A percentile compares a stretch with the other conserved stretches of the same genome.
These are phyloP conservation scores for Lecanicillium sp. DNA, from an alignment of 2,329 filamentous ascomycete genomes.

Conservation along the genomic window DNA sequence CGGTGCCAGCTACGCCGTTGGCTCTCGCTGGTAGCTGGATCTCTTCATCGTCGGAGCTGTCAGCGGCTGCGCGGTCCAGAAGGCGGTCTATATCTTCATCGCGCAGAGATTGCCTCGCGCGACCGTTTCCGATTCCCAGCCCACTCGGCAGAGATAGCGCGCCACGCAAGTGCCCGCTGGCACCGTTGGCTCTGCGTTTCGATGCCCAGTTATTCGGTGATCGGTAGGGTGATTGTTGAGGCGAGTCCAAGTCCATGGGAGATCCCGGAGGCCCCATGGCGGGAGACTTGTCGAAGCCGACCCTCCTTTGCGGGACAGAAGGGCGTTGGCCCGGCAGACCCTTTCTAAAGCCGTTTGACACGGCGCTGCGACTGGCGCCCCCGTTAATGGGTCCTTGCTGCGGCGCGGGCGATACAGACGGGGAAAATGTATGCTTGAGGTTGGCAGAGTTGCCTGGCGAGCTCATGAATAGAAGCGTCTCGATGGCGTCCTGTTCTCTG, in stretches of 20 bases:
- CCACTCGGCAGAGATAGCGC: constrained; percentile 45
- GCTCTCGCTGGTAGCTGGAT: constrained; percentile 41
- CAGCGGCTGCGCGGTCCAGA: constrained; percentile 47
- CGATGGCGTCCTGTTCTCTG: constrained; percentile 75
- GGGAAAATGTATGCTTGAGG: constrained; percentile 50
- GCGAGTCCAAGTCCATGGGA: constrained; percentile 43
- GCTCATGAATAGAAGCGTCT: constrained; percentile 76
- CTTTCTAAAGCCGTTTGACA: constrained; percentile 47
- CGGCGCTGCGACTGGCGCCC: constrained; percentile 24
- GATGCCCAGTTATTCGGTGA: constrained; percentile 32
- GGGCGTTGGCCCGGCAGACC: constrained; percentile 45
- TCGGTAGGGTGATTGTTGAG: constrained; percentile 21
- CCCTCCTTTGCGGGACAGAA: constrained; percentile 35
- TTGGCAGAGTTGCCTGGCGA: constrained; percentile 67
- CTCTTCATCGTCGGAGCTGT: constrained; percentile 53
- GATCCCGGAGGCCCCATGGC: constrained; percentile 30
- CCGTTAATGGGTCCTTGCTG: constrained; percentile 17
- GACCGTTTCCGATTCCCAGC: constrained; percentile 36
- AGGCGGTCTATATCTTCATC: constrained; percentile 55
- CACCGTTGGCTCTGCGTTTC: constrained; percentile 38
- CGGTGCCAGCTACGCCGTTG: constrained; percentile 18
- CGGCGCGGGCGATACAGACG: constrained; percentile 31
- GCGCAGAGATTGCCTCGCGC: constrained; percentile 31
- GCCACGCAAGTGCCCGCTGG: constrained; percentile 30
- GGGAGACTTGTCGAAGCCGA: constrained; percentile 43